phyloP scores from a whole-genome alignment of 257 asterid species.

The Haberlea rhodopensis region DNA sequence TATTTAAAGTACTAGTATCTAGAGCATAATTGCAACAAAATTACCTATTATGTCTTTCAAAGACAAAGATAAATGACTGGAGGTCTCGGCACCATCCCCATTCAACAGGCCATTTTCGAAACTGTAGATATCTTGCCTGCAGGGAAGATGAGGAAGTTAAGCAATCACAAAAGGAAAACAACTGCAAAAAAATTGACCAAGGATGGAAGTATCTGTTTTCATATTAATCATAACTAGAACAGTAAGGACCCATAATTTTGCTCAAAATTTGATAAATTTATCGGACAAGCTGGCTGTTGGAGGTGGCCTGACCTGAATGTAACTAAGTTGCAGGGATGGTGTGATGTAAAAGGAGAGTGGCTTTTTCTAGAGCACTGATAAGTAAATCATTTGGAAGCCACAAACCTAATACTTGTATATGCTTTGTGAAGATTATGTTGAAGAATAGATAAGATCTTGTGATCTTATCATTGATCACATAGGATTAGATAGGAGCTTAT shows the following conservation, averaged over 20 bases:
- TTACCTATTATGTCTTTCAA: slow-evolving; percentile 87
- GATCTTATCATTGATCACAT: no score
- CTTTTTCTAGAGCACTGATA: neutral
- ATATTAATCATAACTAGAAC: slow-evolving; percentile 3
- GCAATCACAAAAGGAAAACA: neutral
- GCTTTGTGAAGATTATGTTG: no score
- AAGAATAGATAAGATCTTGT: no score
- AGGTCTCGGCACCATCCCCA: slow-evolving; percentile 99
- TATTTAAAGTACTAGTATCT: slow-evolving; percentile 9
- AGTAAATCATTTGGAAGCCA: neutral
- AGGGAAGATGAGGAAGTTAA: slow-evolving; percentile 22
- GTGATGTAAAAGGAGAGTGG: neutral
- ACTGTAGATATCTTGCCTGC: slow-evolving; percentile 70
- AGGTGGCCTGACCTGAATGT: neutral
- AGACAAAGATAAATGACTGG: slow-evolving; percentile 88
- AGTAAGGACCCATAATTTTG: neutral
- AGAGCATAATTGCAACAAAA: slow-evolving; percentile 14
- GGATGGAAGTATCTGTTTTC: neutral
- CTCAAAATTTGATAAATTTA: no score
- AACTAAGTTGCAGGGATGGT: neutral
- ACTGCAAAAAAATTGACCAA: neutral
- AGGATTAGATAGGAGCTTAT: no score
- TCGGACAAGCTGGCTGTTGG: neutral
- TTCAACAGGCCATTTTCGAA: slow-evolving; percentile 89
- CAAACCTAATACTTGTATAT: neutral